A percentile compares a stretch with the other conserved stretches of the same genome.
Conservation (phyloP, 1,284 basidiomycete genomes). For the Puccinia polysora region DNA sequence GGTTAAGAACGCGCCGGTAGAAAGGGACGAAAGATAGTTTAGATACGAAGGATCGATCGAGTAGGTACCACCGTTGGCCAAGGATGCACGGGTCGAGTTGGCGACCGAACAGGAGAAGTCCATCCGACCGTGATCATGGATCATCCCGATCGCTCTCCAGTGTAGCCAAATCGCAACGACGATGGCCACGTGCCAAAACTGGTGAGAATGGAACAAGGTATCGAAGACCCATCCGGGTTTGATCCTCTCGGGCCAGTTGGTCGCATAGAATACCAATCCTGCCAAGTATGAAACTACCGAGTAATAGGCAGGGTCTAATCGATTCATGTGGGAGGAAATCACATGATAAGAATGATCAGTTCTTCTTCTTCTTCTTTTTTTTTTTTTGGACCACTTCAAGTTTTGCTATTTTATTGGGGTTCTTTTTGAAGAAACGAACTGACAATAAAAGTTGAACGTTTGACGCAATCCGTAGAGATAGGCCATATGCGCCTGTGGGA, state of each 20-base stretch:
- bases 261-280: conserved; percentile 37
- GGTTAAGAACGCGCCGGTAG: too few species aligned
- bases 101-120: conserved; percentile 37
- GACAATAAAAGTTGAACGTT: conserved; percentile 34
- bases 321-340: not conserved
- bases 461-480: conserved; percentile 26
- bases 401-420: too few species aligned
- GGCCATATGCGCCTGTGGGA: conserved; percentile 33
- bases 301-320: conserved; percentile 5
- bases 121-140: conserved; percentile 14
- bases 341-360: too few species aligned
- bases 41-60: too few species aligned
- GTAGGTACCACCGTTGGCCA: too few species aligned
- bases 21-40: too few species aligned
- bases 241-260: conserved; percentile 39
- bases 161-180: conserved; percentile 39
- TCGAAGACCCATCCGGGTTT: conserved; percentile 40
- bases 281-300: conserved; percentile 36
- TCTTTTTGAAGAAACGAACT: too few species aligned
- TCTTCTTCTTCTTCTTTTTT: too few species aligned
- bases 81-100: too few species aligned
- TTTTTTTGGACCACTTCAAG: too few species aligned
- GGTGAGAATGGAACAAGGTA: conserved; percentile 38
- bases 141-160: conserved; percentile 33
- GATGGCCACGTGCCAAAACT: conserved; percentile 43